These are phyloP conservation scores for Ogataea ganodermae DNA, from an alignment of 805 yeast genomes.

Conservation along the genomic window DNA sequence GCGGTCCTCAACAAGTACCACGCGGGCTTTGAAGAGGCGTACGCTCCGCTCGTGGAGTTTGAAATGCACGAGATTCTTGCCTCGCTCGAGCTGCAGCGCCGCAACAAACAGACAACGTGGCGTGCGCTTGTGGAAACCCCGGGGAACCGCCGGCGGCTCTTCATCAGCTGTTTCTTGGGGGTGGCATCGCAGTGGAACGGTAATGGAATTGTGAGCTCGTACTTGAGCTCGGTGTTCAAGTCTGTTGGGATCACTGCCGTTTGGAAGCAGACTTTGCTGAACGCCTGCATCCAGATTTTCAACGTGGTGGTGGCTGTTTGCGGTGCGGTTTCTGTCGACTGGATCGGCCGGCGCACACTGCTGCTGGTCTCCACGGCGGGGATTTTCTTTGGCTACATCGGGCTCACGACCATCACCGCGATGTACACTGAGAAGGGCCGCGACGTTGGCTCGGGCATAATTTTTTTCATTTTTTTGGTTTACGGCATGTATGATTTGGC, in stretches of 20 bases:
- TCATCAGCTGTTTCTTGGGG: conserved; percentile 32
- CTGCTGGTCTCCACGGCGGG: conserved; percentile 38
- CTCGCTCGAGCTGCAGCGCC: conserved; percentile 34
- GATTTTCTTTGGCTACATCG: conserved; percentile 41
- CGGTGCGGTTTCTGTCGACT: conserved; percentile 33
- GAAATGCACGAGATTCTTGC: conserved; percentile 39
- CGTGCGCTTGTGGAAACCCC: conserved; percentile 38
- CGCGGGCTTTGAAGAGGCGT: conserved; percentile 36
- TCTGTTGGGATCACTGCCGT: conserved; percentile 56
- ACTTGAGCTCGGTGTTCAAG: conserved; percentile 46
- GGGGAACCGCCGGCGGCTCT: conserved; percentile 43
- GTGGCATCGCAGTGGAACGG: conserved; percentile 43
- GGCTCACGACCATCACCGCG: conserved; percentile 51
- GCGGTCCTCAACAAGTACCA: conserved; percentile 37
- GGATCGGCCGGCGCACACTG: conserved; percentile 39
- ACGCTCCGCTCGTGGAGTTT: conserved; percentile 35
- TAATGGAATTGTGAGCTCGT: conserved; percentile 47
- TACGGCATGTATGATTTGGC: conserved; percentile 44
- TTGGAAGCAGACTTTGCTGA: conserved; percentile 47
- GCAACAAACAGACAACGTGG: conserved; percentile 34
- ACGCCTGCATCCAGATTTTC: conserved; percentile 52
- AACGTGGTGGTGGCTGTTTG: conserved; percentile 41
- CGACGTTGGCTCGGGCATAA: conserved; percentile 47
- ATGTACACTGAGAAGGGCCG: conserved; percentile 44
- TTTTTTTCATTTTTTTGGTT: conserved; percentile 54